phyloP scores from a whole-genome alignment of 768 basidiomycete species.

The Rhizopogon rudus region DNA sequence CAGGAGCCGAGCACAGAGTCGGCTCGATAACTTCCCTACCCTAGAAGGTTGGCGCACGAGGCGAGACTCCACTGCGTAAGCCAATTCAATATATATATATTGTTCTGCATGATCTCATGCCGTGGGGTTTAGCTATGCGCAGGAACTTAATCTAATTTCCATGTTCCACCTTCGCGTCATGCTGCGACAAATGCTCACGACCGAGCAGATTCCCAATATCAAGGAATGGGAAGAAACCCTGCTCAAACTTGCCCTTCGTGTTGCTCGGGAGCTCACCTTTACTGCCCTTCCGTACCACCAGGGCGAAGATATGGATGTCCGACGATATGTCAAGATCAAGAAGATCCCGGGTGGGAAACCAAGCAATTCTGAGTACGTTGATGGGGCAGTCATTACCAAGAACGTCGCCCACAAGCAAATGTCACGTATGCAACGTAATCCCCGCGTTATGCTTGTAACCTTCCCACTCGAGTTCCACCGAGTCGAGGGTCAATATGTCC shows the following conservation, averaged over 20 bases:
- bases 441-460: slow-evolving; percentile 93
- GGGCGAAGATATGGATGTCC: slow-evolving; percentile 92
- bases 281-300: slow-evolving; percentile 64
- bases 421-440: slow-evolving; percentile 76
- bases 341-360: slow-evolving; percentile 94
- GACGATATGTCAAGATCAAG: slow-evolving; percentile 96
- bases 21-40: slow-evolving; percentile 51
- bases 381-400: slow-evolving; percentile 96
- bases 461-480: slow-evolving; percentile 94
- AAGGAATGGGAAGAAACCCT: slow-evolving; percentile 88
- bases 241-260: slow-evolving; percentile 74
- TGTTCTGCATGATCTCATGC: neutral
- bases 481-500: slow-evolving; percentile 88
- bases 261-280: slow-evolving; percentile 82
- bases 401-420: slow-evolving; percentile 96
- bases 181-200: slow-evolving; percentile 85
- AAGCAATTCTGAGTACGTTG: slow-evolving; percentile 92
- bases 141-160: slow-evolving; percentile 80
- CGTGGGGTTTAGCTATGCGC: slow-evolving; percentile 54
- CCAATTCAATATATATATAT: slow-evolving; percentile 9
- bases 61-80: slow-evolving; percentile 87
- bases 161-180: slow-evolving; percentile 88
- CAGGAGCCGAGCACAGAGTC: slow-evolving; percentile 79
- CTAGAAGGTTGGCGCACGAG: slow-evolving; percentile 82
- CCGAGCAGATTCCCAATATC: slow-evolving; percentile 76